Evolutionary conservation across 192 early-diverging fungal species (phyloP).

Genomic region (Rhizophagus sp.): DNA sequence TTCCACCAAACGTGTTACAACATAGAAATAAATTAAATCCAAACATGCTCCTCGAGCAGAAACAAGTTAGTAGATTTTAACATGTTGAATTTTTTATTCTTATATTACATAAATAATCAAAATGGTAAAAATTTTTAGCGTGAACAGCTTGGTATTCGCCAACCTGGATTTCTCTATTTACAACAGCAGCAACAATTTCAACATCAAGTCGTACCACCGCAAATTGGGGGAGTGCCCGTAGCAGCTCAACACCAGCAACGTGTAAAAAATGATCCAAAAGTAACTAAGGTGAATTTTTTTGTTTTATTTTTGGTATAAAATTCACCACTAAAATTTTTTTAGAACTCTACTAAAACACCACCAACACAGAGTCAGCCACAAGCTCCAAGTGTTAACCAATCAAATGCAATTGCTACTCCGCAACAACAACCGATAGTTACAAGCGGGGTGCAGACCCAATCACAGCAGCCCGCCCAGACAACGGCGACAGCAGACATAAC

Average conservation of each 20-base stretch:
- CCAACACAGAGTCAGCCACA: constrained; percentile 1
- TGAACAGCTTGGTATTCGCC: neutral
- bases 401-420: neutral
- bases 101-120: neutral
- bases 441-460: neutral
- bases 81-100: neutral
- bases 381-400: neutral
- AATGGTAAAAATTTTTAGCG: neutral
- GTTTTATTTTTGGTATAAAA: neutral
- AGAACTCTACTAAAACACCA: neutral
- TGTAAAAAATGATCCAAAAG: neutral
- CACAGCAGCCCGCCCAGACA: neutral
- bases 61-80: neutral
- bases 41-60: neutral
- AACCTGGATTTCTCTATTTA: neutral
- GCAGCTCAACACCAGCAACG: neutral
- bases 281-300: neutral
- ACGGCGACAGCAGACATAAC: neutral
- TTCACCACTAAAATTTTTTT: neutral
- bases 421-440: neutral
- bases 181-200: constrained; percentile 2
- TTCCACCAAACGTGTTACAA: neutral
- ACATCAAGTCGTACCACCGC: neutral
- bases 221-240: neutral
- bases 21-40: neutral